phyloP scores from a whole-genome alignment of 2,329 filamentous ascomycete species.

The Fusarium lyarnte region DNA sequence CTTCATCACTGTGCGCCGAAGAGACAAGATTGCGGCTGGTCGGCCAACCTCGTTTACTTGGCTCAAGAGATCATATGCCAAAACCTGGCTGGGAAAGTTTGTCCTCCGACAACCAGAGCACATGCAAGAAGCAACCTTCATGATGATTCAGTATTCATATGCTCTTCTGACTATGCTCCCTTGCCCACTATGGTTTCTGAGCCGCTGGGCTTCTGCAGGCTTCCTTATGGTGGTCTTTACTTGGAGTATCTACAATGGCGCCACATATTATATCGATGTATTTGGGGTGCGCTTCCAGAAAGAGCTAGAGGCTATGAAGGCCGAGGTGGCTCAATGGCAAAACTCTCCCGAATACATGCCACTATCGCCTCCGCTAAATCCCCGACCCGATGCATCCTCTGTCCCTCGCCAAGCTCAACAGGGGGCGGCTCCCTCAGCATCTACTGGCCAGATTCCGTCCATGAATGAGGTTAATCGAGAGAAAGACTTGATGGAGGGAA shows the following conservation, averaged over 20 bases:
- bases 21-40: conserved; percentile 94
- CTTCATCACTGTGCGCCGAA: conserved; percentile 92
- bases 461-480: conserved; percentile 31
- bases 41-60: conserved; percentile 97
- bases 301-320: conserved; percentile 88
- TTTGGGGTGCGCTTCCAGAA: conserved; percentile 98
- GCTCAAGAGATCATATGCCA: conserved; percentile 90
- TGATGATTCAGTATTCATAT: conserved; percentile 94
- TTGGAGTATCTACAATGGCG: conserved; percentile 97
- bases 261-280: conserved; percentile 97
- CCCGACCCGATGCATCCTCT: conserved; percentile 40
- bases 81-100: conserved; percentile 85
- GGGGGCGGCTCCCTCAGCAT: conserved; percentile 25
- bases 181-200: conserved; percentile 95
- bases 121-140: conserved; percentile 90
- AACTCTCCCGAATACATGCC: conserved; percentile 60
- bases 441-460: conserved; percentile 25
- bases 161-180: conserved; percentile 93
- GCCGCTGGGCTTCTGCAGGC: conserved; percentile 76
- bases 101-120: conserved; percentile 79
- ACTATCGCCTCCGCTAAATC: conserved; percentile 48
- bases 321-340: conserved; percentile 91
- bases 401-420: conserved; percentile 18
- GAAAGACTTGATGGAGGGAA: conserved; percentile 24
- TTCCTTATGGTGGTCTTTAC: conserved; percentile 88